phyloP scores from a whole-genome alignment of 345 rosid genomes.

The Syzygium aqueum region DNA sequence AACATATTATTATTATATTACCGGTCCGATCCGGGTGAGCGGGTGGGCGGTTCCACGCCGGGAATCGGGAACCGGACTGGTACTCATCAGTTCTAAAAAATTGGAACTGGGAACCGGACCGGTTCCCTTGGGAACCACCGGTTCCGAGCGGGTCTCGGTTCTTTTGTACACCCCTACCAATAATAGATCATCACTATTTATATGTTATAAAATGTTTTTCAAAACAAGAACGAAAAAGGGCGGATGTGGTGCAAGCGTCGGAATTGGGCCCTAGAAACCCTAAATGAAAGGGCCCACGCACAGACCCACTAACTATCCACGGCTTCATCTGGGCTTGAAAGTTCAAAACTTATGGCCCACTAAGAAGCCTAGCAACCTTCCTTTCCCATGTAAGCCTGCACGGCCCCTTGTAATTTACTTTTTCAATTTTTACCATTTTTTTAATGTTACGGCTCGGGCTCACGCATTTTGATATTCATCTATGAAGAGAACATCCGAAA shows the following conservation, averaged over 20 bases:
- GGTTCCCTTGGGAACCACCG: too few relatives aligned
- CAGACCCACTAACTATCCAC: neutral
- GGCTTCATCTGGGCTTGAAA: neutral
- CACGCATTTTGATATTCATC: neutral
- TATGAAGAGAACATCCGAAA: neutral
- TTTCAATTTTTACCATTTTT: neutral
- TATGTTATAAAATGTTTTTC: neutral
- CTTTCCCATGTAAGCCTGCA: neutral
- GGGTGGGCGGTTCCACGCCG: too few relatives aligned
- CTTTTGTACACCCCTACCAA: too few relatives aligned
- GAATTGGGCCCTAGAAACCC: neutral
- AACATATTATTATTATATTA: too few relatives aligned
- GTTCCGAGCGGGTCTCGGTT: too few relatives aligned
- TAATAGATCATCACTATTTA: neutral
- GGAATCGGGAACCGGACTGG: too few relatives aligned
- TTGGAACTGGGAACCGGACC: too few relatives aligned
- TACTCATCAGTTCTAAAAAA: too few relatives aligned
- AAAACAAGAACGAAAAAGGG: neutral
- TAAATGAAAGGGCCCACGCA: neutral
- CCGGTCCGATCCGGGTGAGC: too few relatives aligned
- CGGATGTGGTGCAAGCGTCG: rapidly evolving
- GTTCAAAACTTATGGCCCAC: neutral
- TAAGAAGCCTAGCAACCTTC: neutral
- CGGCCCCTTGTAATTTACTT: neutral
- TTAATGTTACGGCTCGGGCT: neutral